These are phyloP conservation scores for Colletotrichum spaethianum DNA, from an alignment of 2,329 filamentous ascomycete genomes.

Conservation along the genomic window DNA sequence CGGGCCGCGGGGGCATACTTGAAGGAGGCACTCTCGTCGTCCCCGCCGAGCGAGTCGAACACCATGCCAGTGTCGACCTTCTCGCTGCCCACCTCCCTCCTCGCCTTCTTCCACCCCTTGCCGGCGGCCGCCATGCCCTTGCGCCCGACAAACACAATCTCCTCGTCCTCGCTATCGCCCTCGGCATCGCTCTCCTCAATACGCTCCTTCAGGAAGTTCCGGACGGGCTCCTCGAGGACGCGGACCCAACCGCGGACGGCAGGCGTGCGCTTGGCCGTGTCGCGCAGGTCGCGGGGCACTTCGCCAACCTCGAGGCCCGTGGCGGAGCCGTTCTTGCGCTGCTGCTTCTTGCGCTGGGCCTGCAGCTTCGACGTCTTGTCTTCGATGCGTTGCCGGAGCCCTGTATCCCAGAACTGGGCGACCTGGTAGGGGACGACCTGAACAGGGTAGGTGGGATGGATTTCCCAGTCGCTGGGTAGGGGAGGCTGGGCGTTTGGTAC, in stretches of 20 bases:
- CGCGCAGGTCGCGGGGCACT: slow-evolving; percentile 85
- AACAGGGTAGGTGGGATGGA: slow-evolving; percentile 84
- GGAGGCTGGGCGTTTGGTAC: slow-evolving; percentile 92
- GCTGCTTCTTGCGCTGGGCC: slow-evolving; percentile 62
- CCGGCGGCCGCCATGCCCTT: slow-evolving; percentile 72
- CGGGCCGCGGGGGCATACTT: slow-evolving; percentile 69
- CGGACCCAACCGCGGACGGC: slow-evolving; percentile 86
- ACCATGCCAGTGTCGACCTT: slow-evolving; percentile 77
- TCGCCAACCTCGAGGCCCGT: slow-evolving; percentile 64
- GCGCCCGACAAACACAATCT: slow-evolving; percentile 89
- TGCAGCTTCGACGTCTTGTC: slow-evolving; percentile 58
- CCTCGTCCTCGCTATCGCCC: slow-evolving; percentile 73
- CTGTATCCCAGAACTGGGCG: slow-evolving; percentile 84
- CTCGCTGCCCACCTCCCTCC: slow-evolving; percentile 69
- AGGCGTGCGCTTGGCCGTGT: slow-evolving; percentile 83
- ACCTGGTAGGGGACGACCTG: slow-evolving; percentile 89
- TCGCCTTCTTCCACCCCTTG: slow-evolving; percentile 62
- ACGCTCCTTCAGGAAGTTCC: slow-evolving; percentile 78
- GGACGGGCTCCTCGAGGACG: slow-evolving; percentile 86
- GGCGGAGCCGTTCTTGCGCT: slow-evolving; percentile 56
- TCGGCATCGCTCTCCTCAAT: slow-evolving; percentile 59
- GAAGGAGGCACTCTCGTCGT: slow-evolving; percentile 84
- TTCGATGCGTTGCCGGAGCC: slow-evolving; percentile 65
- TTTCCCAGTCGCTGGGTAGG: slow-evolving; percentile 84
- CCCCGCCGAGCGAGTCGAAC: slow-evolving; percentile 82